Base-by-base conservation (phyloP, 148 eudicot genomes). In the Camellia japonica region DNA sequence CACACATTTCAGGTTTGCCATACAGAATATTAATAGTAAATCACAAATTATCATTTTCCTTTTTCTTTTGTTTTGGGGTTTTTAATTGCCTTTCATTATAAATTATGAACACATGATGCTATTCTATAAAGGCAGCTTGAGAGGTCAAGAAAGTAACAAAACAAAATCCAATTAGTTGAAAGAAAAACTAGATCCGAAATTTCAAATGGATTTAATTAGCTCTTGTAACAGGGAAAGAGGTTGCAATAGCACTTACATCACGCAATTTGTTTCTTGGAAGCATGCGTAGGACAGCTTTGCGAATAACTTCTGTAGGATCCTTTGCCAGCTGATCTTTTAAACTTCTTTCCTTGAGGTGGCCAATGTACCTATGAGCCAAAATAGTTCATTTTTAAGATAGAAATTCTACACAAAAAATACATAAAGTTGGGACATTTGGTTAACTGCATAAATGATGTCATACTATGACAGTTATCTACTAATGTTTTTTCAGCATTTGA, bases 241-340 rank as follows among this genome's bases (percentile, higher is more conserved):
- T 61, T 4, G 41, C 15, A 55, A 9, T 43, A 52, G 51, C n/a
- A 96, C 98, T 92, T 82, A 89, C 98, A 85, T 96, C 97, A 51
- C 98, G 94, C 81, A 96, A 79, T 78, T 96, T 96, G 80, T 96
- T 96, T 80, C 97, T 85, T 41, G 99, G 99, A 81, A 96, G 93
- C 99, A 96, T 96, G 75, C 98, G 95, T 41, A 90, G 23, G 68
- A 96, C 93, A 86, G 99, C 98, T 91, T 96, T 96, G 46, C 97
- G 94, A 74, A 94, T 92, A 74, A 96, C 99, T 88, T 94, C 98
- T 51, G 97, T 91, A 70, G 98, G 98, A 88, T 96, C 98, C 86
- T 91, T 96, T 12, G 85, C 88, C 97, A 96, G 86, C 82, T 96
- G 99, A 82, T 96, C 98, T 87, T 94, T 96, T 73, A 96, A 86